A percentile compares a stretch with the other conserved stretches of the same genome.
Conservation (phyloP, 2,329 filamentous ascomycete species). For the Hortaea werneckii region DNA sequence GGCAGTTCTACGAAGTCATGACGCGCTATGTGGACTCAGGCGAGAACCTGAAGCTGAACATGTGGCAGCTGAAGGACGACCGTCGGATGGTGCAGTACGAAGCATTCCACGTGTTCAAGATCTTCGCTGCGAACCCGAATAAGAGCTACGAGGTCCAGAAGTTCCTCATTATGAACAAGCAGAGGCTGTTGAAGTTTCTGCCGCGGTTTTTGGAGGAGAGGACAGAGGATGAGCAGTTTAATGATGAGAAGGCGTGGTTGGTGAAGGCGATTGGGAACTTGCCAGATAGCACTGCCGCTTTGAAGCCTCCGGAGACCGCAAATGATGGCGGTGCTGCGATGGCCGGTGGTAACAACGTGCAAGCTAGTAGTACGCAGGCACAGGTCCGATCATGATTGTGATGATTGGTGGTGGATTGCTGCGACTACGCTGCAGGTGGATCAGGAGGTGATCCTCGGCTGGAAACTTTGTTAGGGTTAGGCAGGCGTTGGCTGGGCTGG, state of each 20-base stretch:
- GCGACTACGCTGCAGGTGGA: no score
- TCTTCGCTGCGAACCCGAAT: conserved; percentile 97
- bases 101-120: conserved; percentile 98
- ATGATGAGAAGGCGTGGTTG: conserved; percentile 92
- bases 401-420: no score
- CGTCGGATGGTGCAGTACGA: conserved; percentile 99
- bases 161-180: conserved; percentile 91
- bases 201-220: conserved; percentile 88
- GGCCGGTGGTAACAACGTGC: neutral
- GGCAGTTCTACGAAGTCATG: conserved; percentile 97
- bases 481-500: no score
- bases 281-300: conserved; percentile 21
- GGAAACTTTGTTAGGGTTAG: no score
- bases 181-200: conserved; percentile 79
- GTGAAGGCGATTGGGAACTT: conserved; percentile 69
- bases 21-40: conserved; percentile 90
- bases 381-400: neutral
- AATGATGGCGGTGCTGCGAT: neutral
- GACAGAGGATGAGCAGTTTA: conserved; percentile 96
- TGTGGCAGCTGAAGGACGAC: conserved; percentile 92
- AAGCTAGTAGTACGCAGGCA: neutral
- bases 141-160: conserved; percentile 94
- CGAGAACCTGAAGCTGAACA: conserved; percentile 94
- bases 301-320: conserved; percentile 6
- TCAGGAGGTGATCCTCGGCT: no score